Conservation (phyloP, 2,329 filamentous ascomycete species). For the Berkeleyomyces rouxiae region DNA sequence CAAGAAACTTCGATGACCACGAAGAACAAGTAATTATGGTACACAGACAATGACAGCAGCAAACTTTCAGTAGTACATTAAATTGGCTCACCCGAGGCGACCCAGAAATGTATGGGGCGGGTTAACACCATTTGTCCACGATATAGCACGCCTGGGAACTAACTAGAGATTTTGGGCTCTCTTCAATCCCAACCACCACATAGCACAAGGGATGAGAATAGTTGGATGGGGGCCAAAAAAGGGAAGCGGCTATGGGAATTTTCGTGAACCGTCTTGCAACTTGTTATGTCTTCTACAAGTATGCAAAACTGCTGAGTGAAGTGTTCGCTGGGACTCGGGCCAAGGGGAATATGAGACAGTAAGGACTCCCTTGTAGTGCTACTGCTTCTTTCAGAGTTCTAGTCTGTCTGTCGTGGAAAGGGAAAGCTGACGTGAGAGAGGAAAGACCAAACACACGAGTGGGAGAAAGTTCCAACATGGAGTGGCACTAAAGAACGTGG, state of each 20-base stretch:
- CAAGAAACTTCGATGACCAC: not conserved
- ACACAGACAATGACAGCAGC: not conserved
- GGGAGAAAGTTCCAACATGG: not conserved
- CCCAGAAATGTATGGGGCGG: no score
- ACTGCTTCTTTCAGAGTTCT: not conserved
- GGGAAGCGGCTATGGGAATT: no score
- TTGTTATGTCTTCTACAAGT: no score
- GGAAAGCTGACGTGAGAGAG: not conserved
- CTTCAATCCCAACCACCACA: no score
- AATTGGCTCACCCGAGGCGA: no score
- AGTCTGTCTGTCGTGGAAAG: not conserved
- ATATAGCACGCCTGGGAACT: no score
- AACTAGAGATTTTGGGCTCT: no score
- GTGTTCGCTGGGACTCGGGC: not conserved
- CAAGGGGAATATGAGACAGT: not conserved
- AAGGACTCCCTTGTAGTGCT: not conserved
- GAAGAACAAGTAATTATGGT: not conserved
- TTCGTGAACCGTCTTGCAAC: no score
- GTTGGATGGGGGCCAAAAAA: no score
- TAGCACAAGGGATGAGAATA: no score
- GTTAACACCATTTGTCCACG: no score
- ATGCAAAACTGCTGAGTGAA: no score
- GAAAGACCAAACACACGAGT: not conserved
- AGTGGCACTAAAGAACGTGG: not conserved
- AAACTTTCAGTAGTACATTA: not conserved